Base-by-base conservation (phyloP, 768 basidiomycete species). In the Agaricus bisporus region DNA sequence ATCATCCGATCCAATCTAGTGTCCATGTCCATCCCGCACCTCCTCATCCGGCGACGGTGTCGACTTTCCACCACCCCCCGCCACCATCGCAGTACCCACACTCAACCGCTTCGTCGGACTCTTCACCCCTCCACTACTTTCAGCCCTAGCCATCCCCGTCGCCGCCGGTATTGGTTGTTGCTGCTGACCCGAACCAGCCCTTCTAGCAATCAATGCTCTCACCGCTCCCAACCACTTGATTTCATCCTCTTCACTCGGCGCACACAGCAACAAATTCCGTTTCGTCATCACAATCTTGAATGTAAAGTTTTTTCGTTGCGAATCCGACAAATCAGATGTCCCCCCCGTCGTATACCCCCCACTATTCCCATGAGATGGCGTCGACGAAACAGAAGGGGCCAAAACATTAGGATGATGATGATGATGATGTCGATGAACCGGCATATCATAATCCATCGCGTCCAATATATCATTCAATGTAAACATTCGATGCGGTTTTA, bases 241-340 rank as follows among this genome's bases (percentile, higher is more conserved):
- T 71, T 98, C 97, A 61, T 98, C 95, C 61, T 98, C 97, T 68
- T 99, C 97, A 54, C 80, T 86, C 14, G 97, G 95, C 6, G 97
- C 97, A 62, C 94, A 97, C 22, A 98, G 74, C 49, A 95, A 68
- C 55, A 93, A 72, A 15, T 90, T 88, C 56, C 92, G 82, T 68
- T 95, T 94, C 50, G 95, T 94, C 36, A 94, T 97, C 60, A 98
- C 86, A 51, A 98, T 87, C 71, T 97, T 94, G 83, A 99, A 98
- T 48, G 90, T 91, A 65, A 48, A 48, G 47, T 54, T 54, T 86
- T 79, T 9, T 70, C 67, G 20, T 70, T 68, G 48, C 69, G 71
- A 29, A 70, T 71, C 52, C 15, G 55, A 45, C 18, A 38, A 15
- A 20, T 51, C 55, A n/a, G 50, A 51, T 25, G 20, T 20, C 10